phyloP scores from a whole-genome alignment of 352 stramenopile genomes.

The Globisporangium megalacanthum region DNA sequence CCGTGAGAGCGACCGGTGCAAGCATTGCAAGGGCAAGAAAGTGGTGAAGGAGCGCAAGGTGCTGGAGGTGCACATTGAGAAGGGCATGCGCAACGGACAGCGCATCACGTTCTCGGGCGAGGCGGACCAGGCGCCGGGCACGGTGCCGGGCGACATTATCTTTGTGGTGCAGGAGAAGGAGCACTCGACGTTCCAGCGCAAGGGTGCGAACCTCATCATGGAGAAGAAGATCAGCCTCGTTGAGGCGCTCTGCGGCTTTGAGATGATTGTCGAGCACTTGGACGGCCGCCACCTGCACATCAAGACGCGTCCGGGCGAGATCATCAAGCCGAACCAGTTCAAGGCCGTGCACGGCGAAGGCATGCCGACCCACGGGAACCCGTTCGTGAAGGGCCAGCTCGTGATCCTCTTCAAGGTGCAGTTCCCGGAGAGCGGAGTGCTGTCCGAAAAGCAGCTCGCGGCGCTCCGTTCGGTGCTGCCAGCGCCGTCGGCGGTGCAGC shows the following conservation, averaged over 20 bases:
- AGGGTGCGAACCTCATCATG: slow-evolving; percentile 96
- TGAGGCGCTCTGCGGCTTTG: slow-evolving; percentile 90
- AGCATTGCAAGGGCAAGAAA: slow-evolving; percentile 91
- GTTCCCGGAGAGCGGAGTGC: slow-evolving; percentile 89
- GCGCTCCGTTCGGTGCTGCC: slow-evolving; percentile 61
- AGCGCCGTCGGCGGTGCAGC: slow-evolving; percentile 38
- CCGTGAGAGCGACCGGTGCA: slow-evolving; percentile 92
- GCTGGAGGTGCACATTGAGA: slow-evolving; percentile 98
- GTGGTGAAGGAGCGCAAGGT: slow-evolving; percentile 97
- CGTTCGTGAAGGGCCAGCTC: slow-evolving; percentile 97
- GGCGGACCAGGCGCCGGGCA: slow-evolving; percentile 94
- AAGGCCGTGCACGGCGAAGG: slow-evolving; percentile 95
- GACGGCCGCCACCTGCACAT: slow-evolving; percentile 90
- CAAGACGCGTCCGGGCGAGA: slow-evolving; percentile 89
- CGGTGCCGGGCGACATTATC: slow-evolving; percentile 91
- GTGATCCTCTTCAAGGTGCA: slow-evolving; percentile 98
- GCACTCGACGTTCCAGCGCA: slow-evolving; percentile 93
- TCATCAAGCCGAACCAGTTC: slow-evolving; percentile 92
- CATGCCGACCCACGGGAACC: slow-evolving; percentile 97
- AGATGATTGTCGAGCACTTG: slow-evolving; percentile 92
- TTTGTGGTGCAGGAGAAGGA: slow-evolving; percentile 98
- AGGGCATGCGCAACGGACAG: slow-evolving; percentile 96
- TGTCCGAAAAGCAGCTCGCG: slow-evolving; percentile 84
- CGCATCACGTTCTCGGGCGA: slow-evolving; percentile 97
- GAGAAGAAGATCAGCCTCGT: slow-evolving; percentile 95